A percentile compares a stretch with the other conserved stretches of the same genome.
These are phyloP conservation scores for Melampsora americana DNA, from an alignment of 1,284 basidiomycete species.

Conservation along the genomic window DNA sequence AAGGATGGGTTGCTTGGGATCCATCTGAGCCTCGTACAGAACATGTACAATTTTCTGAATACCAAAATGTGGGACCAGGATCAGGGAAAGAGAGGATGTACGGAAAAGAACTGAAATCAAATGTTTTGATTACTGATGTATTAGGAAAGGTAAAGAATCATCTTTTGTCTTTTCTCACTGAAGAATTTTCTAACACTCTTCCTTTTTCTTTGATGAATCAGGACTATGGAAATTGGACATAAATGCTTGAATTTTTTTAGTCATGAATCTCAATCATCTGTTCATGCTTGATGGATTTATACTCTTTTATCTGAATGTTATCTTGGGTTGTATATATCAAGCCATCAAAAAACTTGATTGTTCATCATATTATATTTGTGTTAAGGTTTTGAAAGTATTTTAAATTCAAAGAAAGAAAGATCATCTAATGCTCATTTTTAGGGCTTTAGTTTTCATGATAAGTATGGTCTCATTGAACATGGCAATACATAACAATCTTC, in stretches of 20 bases:
- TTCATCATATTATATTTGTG: too few species aligned
- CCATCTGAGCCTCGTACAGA: constrained; percentile 4
- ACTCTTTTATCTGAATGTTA: too few species aligned
- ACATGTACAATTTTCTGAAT: constrained; percentile 22
- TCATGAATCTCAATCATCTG: not conserved
- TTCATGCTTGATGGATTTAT: too few species aligned
- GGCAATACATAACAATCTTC: too few species aligned
- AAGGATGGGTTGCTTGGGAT: constrained; percentile 31
- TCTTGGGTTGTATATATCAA: too few species aligned
- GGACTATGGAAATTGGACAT: not conserved
- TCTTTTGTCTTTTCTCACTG: not conserved
- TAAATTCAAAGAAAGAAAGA: too few species aligned
- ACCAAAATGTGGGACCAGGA: constrained; percentile 16
- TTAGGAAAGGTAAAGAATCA: not conserved
- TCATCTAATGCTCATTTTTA: too few species aligned
- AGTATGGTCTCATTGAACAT: too few species aligned
- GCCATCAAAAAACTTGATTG: too few species aligned
- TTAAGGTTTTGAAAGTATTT: too few species aligned
- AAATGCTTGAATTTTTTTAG: not conserved
- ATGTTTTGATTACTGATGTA: not conserved
- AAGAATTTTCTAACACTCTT: not conserved
- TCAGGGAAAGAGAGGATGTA: not conserved
- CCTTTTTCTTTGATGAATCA: not conserved
- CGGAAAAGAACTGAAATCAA: not conserved
- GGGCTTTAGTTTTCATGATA: too few species aligned